Conservation (phyloP, 768 basidiomycete genomes). For the Dendrothele bispora region DNA sequence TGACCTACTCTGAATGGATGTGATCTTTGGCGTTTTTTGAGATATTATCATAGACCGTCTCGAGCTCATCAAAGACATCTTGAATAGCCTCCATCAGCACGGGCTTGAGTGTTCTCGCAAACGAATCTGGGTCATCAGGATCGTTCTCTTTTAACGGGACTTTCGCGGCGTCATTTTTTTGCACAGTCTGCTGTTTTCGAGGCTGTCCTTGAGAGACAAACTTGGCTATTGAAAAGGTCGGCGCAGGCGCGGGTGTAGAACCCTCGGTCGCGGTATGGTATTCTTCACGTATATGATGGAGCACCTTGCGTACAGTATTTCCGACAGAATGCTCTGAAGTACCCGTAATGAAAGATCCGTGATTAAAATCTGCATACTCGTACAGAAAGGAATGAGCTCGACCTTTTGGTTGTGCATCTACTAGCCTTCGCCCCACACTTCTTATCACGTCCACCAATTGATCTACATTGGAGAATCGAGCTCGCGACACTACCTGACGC, state of each 20-base stretch:
- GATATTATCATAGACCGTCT: slow-evolving; percentile 93
- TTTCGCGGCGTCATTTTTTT: slow-evolving; percentile 50
- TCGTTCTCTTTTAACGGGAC: slow-evolving; percentile 68
- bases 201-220: slow-evolving; percentile 84
- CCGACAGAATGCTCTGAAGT: slow-evolving; percentile 93
- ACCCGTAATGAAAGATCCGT: too few relatives aligned
- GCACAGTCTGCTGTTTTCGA: slow-evolving; percentile 42
- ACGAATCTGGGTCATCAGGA: slow-evolving; percentile 75
- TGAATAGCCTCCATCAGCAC: slow-evolving; percentile 96
- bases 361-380: slow-evolving; percentile 4
- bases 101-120: slow-evolving; percentile 80
- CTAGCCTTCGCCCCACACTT: slow-evolving; percentile 73
- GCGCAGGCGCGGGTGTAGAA: slow-evolving; percentile 34
- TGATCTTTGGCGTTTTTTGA: slow-evolving; percentile 94
- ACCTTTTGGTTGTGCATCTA: slow-evolving; percentile 97
- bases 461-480: slow-evolving; percentile 83
- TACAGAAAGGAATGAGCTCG: slow-evolving; percentile 9
- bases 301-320: slow-evolving; percentile 89
- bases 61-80: slow-evolving; percentile 93
- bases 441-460: slow-evolving; percentile 82
- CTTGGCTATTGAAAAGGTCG: slow-evolving; percentile 72
- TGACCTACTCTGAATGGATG: slow-evolving; percentile 98
- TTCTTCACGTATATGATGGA: slow-evolving; percentile 95
- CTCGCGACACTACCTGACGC: slow-evolving; percentile 85
- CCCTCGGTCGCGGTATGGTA: slow-evolving; percentile 81